Evolutionary conservation across 1,284 basidiomycete species (phyloP).

Genomic region (Sparassis latifolia): DNA sequence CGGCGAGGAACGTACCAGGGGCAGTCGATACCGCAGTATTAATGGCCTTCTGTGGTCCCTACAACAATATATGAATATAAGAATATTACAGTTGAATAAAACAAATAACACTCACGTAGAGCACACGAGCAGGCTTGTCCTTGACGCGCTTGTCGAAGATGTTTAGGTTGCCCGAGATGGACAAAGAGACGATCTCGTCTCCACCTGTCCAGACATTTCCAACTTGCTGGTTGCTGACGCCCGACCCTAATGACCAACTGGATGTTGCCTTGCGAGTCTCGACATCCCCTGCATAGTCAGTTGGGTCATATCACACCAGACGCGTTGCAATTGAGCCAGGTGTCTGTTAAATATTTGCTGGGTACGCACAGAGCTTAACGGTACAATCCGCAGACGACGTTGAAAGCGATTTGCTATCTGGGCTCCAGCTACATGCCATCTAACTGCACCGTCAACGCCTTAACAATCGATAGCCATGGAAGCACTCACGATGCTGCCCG

Average conservation of each 20-base stretch:
- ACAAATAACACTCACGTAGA: constrained; percentile 41
- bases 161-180: constrained; percentile 80
- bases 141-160: constrained; percentile 74
- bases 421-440: constrained; percentile 78
- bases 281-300: constrained; percentile 62
- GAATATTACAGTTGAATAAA: no score
- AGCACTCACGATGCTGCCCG: constrained; percentile 67
- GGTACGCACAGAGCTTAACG: constrained; percentile 76
- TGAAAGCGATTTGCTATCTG: constrained; percentile 66
- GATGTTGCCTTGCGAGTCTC: constrained; percentile 60
- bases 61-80: neutral
- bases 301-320: neutral
- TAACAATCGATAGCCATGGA: neutral
- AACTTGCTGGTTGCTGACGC: constrained; percentile 76
- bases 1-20: constrained; percentile 67
- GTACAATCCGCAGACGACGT: constrained; percentile 88
- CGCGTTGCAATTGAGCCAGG: neutral
- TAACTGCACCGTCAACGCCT: constrained; percentile 23
- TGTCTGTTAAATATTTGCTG: neutral
- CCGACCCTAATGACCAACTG: constrained; percentile 68
- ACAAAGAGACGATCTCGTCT: constrained; percentile 77
- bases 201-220: constrained; percentile 81
- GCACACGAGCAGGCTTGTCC: constrained; percentile 51
- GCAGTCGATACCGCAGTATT: constrained; percentile 50
- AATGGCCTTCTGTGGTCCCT: constrained; percentile 80